A percentile compares a stretch with the other conserved stretches of the same genome.
These are phyloP conservation scores for Sarcomyxa edulis DNA, from an alignment of 768 basidiomycete genomes.

Conservation along the genomic window DNA sequence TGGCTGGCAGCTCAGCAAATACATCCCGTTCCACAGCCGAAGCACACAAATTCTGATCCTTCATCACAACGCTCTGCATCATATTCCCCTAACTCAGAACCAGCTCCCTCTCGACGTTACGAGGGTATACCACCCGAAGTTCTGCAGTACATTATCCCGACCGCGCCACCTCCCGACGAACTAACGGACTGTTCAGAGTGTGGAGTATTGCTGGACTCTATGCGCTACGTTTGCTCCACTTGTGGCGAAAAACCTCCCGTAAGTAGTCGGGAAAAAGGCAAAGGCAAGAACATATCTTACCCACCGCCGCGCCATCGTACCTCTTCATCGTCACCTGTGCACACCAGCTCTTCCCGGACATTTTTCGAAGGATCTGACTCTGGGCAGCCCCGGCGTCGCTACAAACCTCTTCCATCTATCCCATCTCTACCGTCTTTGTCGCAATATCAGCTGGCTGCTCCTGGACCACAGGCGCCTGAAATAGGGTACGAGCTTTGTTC, in stretches of 20 bases:
- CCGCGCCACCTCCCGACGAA: conserved; percentile 48
- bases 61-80: conserved; percentile 18
- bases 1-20: conserved; percentile 59
- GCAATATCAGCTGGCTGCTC: conserved; percentile 11
- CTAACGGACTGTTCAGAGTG: conserved; percentile 85
- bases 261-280: conserved; percentile 37
- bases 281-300: conserved; percentile 35
- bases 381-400: conserved; percentile 22
- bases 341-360: conserved; percentile 34
- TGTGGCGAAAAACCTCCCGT: conserved; percentile 75
- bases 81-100: conserved; percentile 24
- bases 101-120: conserved; percentile 18
- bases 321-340: conserved; percentile 21
- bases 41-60: conserved; percentile 7
- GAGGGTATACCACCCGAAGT: conserved; percentile 40
- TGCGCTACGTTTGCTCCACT: conserved; percentile 85
- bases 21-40: conserved; percentile 8
- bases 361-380: conserved; percentile 25
- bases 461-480: conserved; percentile 11
- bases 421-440: conserved; percentile 22
- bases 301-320: conserved; percentile 23
- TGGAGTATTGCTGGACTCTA: conserved; percentile 64
- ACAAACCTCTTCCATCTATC: conserved; percentile 44
- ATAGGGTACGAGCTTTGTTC: conserved; percentile 83
- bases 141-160: conserved; percentile 42